Evolutionary conservation across 176 grass and related monocot genomes (phyloP), one percentile per base, ranked within the genome.

Genomic region (Eleusine indica): DNA sequence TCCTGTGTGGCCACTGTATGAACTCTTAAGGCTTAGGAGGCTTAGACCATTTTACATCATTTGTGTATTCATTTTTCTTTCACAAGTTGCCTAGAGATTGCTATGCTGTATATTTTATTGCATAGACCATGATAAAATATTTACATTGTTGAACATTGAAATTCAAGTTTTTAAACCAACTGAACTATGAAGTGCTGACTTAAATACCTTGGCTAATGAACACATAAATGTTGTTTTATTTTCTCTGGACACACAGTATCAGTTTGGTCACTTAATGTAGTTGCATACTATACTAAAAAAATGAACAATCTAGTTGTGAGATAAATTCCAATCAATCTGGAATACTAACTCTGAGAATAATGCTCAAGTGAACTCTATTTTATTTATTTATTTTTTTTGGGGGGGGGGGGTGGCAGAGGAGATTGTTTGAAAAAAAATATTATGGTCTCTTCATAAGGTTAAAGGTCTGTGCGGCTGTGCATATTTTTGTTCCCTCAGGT

Each of bases 401-500:
- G 73, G 44, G 52, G 32, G 54, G 19, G 12, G 3, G 11, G 35
- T 51, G 5, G 62, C 66, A n/a, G 19, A 37, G 44, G 18, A 68
- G 14, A 3, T 53, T 53, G 10, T 49, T 43, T 14, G 22, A 16
- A 66, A 43, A 65, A 18, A 18, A 13, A 53, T 46, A 9, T 25
- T 30, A 58, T 73, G 52, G 29, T 58, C 1, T 8, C 53, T 25
- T 49, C 42, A 35, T 9, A 53, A 44, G 10, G 11, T 66, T 39
- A 30, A 37, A 52, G 28, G 32, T 15, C 48, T 63, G 47, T 46
- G 68, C 12, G 32, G 10, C 48, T 63, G 47, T 46, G 68, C 12
- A 21, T 14, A 53, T 81, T 51, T 7, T 53, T 58, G 81, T 5
- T 71, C 56, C 15, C 21, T 76, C 70, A 92, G 93, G 85, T 94